Base-by-base conservation (phyloP, 306 rosid genomes). In the Vigna nakashimae region DNA sequence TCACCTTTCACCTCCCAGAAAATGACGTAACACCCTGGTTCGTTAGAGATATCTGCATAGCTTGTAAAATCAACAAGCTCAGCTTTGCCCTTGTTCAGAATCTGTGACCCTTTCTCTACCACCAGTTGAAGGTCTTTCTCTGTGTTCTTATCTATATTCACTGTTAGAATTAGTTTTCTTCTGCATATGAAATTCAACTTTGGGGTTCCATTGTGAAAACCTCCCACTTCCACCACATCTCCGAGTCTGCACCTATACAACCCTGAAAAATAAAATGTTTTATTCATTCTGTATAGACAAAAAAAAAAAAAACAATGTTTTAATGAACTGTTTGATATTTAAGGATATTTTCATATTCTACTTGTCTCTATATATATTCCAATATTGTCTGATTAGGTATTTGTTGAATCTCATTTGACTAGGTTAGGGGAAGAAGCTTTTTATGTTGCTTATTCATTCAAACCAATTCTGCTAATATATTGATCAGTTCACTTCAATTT, bases 1-100 rank as follows among this genome's bases (percentile, higher is more conserved):
- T 95, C 79, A 0, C 98, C 98, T 20, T 89, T 88, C 20, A 95
- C 81, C 76, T 95, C 98, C 98, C 97, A 92, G 86, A 74, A 95
- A 11, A 95, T 89, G 0, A 92, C 79, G 62, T 95, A 95, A 78
- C 93, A 90, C 0, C 98, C 98, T 0, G 97, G 97, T 8, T 85
- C 84, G n/a, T 78, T 56, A 1, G 64, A 65, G 3, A 86, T 53
- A 43, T 91, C 82, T 0, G 96, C 98, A 32, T 88, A 83, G 87
- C 98, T 95, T 0, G 98, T 95, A 3, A 92, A 95, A 50, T 95
- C 98, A 24, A 91, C 85, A 0, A 95, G 66, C 72, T 95, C 98
- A 4, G 91, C 97, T 71, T 66, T 73, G 28, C 72, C 67, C 51
- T 81, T 74, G 72, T 71, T 42, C 13, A 92, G 85, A 5, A 92